Base-by-base conservation (phyloP, 2,329 filamentous ascomycete species). In the Albifimbria verrucaria region DNA sequence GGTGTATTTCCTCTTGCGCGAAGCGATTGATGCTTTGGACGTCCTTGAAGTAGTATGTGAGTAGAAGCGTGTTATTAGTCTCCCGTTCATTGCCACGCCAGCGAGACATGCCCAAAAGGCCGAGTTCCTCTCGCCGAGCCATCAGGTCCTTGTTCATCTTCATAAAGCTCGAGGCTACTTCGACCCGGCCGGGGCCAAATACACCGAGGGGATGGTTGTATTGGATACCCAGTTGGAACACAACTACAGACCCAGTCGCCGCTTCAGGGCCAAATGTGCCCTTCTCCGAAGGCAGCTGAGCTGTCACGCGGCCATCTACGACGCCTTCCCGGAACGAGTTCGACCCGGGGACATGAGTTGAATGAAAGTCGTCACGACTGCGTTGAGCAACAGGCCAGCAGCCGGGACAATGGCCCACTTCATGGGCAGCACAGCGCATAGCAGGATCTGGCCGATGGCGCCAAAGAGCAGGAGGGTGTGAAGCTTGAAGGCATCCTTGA, bases 11-110 rank as follows among this genome's bases (percentile, higher is more conserved):
- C 45, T 71, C 72, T 49, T 81, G 76, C 1, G 81, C 80, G 56
- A 81, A 85, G 17, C 64, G 65, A 60, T 83, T 74, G 17, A 85
- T 61, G 15, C 73, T 72, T 41, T 77, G 77, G 17, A 77, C 53
- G 51, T 72, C 68, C 32, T 71, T 69, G 65, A 84, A 85, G 69
- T 82, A 83, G 60, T 73, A 74, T 28, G 79, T 68, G 3, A 60
- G 59, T 54, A 79, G 56, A 53, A 79, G 57, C 7, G 75, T 72
- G 55, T 73, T 75, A 51, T 72, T 68, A 15, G 72, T 70, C 3
- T 57, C 55, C 28, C 70, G 66, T 22, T 73, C 68, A 12, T 65
- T 62, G n/a, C 55, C 68, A 2, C 65, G 67, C 70, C 75, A 82
- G 12, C 59, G 56, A 2, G 72, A 76, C 22, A 66, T 59, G 36